Conservation (phyloP, 148 eudicot species). For the Rhododendron griersonianum region DNA sequence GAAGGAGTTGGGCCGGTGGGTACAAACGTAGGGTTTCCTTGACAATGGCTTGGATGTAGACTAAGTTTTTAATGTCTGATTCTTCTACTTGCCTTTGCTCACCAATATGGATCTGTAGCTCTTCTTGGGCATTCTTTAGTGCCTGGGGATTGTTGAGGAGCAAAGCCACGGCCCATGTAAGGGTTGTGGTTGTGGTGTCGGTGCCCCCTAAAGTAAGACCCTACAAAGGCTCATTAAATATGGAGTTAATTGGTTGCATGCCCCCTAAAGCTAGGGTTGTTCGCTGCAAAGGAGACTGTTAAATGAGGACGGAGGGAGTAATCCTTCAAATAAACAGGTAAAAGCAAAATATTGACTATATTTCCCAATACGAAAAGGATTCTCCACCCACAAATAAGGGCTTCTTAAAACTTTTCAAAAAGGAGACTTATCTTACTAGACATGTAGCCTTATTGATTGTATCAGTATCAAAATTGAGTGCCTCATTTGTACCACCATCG, state of each 20-base stretch:
- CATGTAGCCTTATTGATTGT: background rate
- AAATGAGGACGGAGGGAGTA: too few relatives aligned
- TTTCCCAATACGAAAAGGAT: too few relatives aligned
- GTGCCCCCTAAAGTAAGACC: background rate
- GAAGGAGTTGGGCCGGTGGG: background rate
- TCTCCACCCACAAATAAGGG: too few relatives aligned
- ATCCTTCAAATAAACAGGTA: too few relatives aligned
- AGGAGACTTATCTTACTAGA: background rate
- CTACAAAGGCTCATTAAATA: background rate
- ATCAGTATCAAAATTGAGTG: background rate
- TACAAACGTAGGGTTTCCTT: constrained; percentile 1
- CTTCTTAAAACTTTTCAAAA: background rate
- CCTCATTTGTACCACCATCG: background rate
- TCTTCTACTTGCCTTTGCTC: background rate
- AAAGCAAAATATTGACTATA: too few relatives aligned
- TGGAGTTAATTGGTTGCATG: background rate
- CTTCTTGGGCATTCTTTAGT: constrained; percentile 5
- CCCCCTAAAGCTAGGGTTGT: too few relatives aligned
- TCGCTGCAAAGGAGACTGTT: too few relatives aligned
- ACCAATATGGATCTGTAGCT: background rate
- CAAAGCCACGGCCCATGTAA: background rate
- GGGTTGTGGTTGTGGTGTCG: background rate
- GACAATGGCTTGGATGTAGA: constrained; percentile 1
- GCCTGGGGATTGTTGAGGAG: background rate
- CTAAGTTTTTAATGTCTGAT: background rate